Evolutionary conservation across 2,329 filamentous ascomycete genomes (phyloP), one percentile per base, ranked within the genome.

Genomic region (Cytospora schulzeri): DNA sequence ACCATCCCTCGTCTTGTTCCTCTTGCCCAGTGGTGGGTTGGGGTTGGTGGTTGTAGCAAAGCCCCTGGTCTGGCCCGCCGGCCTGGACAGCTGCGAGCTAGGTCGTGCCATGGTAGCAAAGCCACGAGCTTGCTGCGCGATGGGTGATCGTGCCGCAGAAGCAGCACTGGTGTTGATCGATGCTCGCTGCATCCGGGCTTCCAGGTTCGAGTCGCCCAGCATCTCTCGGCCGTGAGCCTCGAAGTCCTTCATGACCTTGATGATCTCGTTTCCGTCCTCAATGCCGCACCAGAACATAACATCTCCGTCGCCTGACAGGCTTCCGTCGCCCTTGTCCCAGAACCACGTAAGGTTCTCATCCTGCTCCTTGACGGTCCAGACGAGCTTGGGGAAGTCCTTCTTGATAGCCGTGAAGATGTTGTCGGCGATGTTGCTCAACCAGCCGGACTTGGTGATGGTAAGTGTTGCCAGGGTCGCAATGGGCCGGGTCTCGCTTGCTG

Each of bases 331-430:
- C 83, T 97, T 97, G 78, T 97, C 93, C 70, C 96, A 96, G 83
- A 98, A 97, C 95, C 94, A 98, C 14, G 92, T 93, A 71, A 98
- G 82, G 76, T 98, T 97, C 84, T 98, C 94, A 72, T 98, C 93
- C 70, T 96, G 91, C 73, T 93, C 90, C 80, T 91, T 94, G 66
- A 97, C 94, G n/a, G 93, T 96, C 94, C 93, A 99, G 68, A 92
- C 91, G 69, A 98, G 84, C 79, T 90, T 92, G 62, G 93, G 88
- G 76, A 93, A 91, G 74, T 97, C 94, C 78, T 96, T 96, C 83
- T 94, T 96, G 76, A 98, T 91, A 68, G 91, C 90, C 68, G 90
- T 87, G 76, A 98, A 97, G 64, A 98, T 91, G 73, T 98, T 97
- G 76, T 98, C 95, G 33, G 93, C 91, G 38, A 97, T 89, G 74